Conservation (phyloP, 2,329 filamentous ascomycete species). For the Diaporthe australafricana region DNA sequence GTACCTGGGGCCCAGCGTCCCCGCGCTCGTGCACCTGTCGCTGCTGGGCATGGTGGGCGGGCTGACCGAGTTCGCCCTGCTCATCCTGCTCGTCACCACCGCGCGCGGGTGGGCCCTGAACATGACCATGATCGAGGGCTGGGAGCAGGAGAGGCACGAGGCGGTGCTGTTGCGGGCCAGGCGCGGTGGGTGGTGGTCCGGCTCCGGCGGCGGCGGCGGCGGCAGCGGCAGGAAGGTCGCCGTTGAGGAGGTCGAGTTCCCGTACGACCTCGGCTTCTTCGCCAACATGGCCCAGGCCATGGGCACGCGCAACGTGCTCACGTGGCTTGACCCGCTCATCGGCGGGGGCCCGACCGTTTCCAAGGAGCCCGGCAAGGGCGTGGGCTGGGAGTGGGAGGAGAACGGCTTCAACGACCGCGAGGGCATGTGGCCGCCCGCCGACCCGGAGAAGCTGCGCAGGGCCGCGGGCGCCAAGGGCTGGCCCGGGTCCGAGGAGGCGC, state of each 20-base stretch:
- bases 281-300: slow-evolving; percentile 80
- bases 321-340: slow-evolving; percentile 78
- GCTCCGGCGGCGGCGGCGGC: slow-evolving; percentile 40
- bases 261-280: slow-evolving; percentile 83
- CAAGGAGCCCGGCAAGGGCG: slow-evolving; percentile 47
- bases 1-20: slow-evolving; percentile 76
- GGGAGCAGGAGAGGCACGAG: slow-evolving; percentile 77
- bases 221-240: slow-evolving; percentile 45
- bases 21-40: slow-evolving; percentile 71
- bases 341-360: slow-evolving; percentile 57
- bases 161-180: slow-evolving; percentile 61
- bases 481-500: slow-evolving; percentile 50
- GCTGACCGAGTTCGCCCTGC: slow-evolving; percentile 70
- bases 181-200: slow-evolving; percentile 55
- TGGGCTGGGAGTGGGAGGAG: slow-evolving; percentile 74
- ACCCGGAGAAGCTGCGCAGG: slow-evolving; percentile 70
- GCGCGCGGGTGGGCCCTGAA: slow-evolving; percentile 73
- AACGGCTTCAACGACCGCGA: slow-evolving; percentile 79
- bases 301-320: slow-evolving; percentile 73
- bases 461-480: slow-evolving; percentile 46
- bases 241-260: slow-evolving; percentile 78
- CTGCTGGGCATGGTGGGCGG: slow-evolving; percentile 68
- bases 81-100: slow-evolving; percentile 73
- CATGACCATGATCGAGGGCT: slow-evolving; percentile 84
- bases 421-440: slow-evolving; percentile 72